These are phyloP conservation scores for Calonectria hawksworthii DNA, from an alignment of 2,329 filamentous ascomycete species.

Conservation along the genomic window DNA sequence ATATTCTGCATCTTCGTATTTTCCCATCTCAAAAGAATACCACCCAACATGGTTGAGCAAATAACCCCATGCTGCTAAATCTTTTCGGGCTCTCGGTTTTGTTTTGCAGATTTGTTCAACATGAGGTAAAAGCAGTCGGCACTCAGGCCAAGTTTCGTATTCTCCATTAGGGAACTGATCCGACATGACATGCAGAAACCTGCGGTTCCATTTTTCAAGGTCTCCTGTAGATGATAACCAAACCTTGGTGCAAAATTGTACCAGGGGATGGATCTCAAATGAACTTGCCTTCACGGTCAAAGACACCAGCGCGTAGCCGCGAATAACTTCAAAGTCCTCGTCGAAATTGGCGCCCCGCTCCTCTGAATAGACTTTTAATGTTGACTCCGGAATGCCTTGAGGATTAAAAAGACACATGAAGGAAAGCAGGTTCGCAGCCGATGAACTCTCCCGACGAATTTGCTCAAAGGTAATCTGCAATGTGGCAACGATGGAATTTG, in stretches of 20 bases:
- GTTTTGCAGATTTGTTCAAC: background rate
- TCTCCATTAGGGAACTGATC: background rate
- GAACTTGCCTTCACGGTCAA: background rate
- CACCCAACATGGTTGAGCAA: no score
- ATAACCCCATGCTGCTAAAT: no score
- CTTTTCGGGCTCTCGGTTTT: background rate
- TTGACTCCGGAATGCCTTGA: conserved; percentile 12
- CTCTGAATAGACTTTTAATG: background rate
- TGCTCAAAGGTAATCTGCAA: conserved; percentile 33
- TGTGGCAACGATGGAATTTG: conserved; percentile 22
- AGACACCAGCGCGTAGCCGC: conserved; percentile 22
- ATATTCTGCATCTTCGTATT: conserved; percentile 36
- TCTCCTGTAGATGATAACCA: background rate
- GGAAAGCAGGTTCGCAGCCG: conserved; percentile 8
- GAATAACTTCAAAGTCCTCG: conserved; percentile 30
- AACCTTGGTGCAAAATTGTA: background rate
- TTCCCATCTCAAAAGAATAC: background rate
- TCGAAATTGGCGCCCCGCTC: conserved; percentile 16
- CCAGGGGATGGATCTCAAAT: conserved; percentile 24
- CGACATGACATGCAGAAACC: background rate
- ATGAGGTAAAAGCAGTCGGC: background rate
- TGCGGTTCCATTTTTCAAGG: background rate
- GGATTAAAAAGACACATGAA: conserved; percentile 38
- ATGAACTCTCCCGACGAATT: conserved; percentile 12
- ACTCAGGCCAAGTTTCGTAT: background rate